Conservation (phyloP, 2,329 filamentous ascomycete species). For the Verticillium nubilum region DNA sequence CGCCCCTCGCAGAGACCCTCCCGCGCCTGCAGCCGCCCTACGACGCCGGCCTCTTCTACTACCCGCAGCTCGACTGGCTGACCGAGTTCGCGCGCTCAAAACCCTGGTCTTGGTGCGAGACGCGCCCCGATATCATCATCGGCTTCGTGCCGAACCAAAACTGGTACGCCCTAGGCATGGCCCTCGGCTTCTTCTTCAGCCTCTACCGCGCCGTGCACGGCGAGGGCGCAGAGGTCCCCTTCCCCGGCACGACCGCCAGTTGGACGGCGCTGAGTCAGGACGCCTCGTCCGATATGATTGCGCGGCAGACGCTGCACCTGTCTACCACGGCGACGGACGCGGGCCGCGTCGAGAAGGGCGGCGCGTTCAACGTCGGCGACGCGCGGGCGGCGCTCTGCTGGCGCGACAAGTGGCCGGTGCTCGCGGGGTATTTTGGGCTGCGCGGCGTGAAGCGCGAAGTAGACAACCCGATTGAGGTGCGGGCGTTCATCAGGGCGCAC, state of each 20-base stretch:
- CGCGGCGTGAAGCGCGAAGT: constrained; percentile 16
- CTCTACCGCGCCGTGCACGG: constrained; percentile 20
- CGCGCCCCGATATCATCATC: constrained; percentile 31
- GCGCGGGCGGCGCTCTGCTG: constrained; percentile 12
- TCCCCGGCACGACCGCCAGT: constrained; percentile 28
- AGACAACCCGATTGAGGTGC: constrained; percentile 22
- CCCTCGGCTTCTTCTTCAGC: constrained; percentile 17
- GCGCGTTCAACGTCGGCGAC: constrained; percentile 18
- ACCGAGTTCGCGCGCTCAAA: constrained; percentile 27
- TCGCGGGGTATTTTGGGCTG: constrained; percentile 17
- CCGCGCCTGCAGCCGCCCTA: constrained; percentile 26
- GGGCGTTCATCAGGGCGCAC: constrained; percentile 26
- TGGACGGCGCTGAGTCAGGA: constrained; percentile 31
- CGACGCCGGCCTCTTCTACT: constrained; percentile 31
- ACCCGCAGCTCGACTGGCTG: constrained; percentile 31
- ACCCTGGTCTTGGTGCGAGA: constrained; percentile 32
- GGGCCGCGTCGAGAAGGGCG: constrained; percentile 13
- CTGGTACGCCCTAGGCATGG: constrained; percentile 29
- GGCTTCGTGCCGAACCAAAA: constrained; percentile 34
- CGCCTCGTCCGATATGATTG: constrained; percentile 31
- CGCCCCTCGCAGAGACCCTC: constrained; percentile 23
- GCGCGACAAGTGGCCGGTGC: constrained; percentile 18
- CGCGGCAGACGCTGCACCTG: constrained; percentile 17
- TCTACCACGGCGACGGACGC: constrained; percentile 5
- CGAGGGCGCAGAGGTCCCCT: constrained; percentile 28